phyloP scores from a whole-genome alignment of 2,329 filamentous ascomycete species.

The Cladophialophora yegresii region DNA sequence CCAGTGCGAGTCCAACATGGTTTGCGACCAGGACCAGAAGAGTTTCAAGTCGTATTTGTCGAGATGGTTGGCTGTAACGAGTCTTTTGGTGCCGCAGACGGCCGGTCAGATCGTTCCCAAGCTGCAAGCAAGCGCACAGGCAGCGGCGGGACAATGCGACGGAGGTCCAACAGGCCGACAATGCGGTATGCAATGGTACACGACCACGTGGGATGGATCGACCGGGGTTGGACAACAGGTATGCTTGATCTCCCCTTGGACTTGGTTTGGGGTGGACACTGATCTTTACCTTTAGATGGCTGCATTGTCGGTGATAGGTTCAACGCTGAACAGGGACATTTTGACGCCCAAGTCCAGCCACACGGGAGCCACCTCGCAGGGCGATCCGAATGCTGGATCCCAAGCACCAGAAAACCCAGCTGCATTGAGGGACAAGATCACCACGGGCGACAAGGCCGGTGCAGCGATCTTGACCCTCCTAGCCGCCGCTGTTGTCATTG shows the following conservation, averaged over 20 bases:
- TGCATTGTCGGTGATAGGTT: slow-evolving; percentile 64
- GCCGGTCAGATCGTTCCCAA: slow-evolving; percentile 53
- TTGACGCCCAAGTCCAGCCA: slow-evolving; percentile 53
- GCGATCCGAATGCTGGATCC: slow-evolving; percentile 43
- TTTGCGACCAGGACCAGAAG: slow-evolving; percentile 63
- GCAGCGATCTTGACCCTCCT: slow-evolving; percentile 44
- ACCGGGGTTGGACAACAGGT: slow-evolving; percentile 47
- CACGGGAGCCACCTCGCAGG: slow-evolving; percentile 59
- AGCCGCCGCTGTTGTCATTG: slow-evolving; percentile 35
- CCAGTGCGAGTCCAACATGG: slow-evolving; percentile 57
- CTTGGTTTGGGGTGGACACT: slow-evolving; percentile 1
- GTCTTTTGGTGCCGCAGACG: slow-evolving; percentile 60
- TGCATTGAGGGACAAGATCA: slow-evolving; percentile 30
- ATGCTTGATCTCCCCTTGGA: slow-evolving; percentile 11
- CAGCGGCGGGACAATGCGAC: slow-evolving; percentile 57
- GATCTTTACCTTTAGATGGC: slow-evolving; percentile 53
- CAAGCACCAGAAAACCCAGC: slow-evolving; percentile 22
- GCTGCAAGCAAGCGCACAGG: slow-evolving; percentile 55
- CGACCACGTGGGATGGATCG: slow-evolving; percentile 42
- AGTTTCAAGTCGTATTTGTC: slow-evolving; percentile 67
- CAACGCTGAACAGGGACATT: slow-evolving; percentile 55
- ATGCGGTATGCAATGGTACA: slow-evolving; percentile 49
- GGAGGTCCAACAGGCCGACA: slow-evolving; percentile 52
- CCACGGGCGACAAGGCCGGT: slow-evolving; percentile 44
- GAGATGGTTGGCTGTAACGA: slow-evolving; percentile 60